A percentile compares a stretch with the other conserved stretches of the same genome.
phyloP scores from a whole-genome alignment of 2,329 filamentous ascomycete genomes.

The Claviceps sp. region DNA sequence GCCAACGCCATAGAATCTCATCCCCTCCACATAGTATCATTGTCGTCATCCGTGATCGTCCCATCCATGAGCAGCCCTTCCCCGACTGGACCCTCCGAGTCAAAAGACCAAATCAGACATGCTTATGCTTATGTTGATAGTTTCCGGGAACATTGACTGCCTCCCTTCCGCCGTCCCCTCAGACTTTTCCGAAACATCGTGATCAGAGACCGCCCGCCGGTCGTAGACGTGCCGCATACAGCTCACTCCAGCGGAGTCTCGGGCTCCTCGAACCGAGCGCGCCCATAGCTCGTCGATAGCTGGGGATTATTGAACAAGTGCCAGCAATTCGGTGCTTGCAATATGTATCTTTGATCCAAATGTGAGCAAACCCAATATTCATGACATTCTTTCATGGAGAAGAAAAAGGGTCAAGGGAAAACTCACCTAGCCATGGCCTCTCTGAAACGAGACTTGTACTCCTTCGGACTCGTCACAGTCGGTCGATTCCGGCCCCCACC shows the following conservation, averaged over 20 bases:
- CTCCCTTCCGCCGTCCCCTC: neutral
- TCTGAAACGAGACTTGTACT: conserved; percentile 91
- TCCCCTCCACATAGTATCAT: neutral
- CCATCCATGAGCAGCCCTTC: neutral
- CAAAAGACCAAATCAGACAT: neutral
- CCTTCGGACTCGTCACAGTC: conserved; percentile 92
- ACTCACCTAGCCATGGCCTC: conserved; percentile 87
- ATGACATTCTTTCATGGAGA: neutral
- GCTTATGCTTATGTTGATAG: neutral
- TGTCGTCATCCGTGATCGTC: neutral
- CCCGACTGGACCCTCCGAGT: neutral
- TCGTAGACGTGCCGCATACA: neutral
- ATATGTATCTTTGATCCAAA: conserved; percentile 41
- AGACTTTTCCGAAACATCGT: neutral
- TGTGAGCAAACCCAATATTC: neutral
- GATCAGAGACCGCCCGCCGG: neutral
- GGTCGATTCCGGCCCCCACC: conserved; percentile 68
- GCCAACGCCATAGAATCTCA: conserved; percentile 1
- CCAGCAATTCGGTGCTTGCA: conserved; percentile 66
- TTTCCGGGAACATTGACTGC: neutral
- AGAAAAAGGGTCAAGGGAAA: neutral
- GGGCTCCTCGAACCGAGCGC: conserved; percentile 27
- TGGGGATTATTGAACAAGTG: conserved; percentile 46
- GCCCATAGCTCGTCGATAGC: conserved; percentile 22
- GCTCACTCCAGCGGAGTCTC: conserved; percentile 9